phyloP scores from a whole-genome alignment of 768 basidiomycete species.

The Lactifluus volemus region DNA sequence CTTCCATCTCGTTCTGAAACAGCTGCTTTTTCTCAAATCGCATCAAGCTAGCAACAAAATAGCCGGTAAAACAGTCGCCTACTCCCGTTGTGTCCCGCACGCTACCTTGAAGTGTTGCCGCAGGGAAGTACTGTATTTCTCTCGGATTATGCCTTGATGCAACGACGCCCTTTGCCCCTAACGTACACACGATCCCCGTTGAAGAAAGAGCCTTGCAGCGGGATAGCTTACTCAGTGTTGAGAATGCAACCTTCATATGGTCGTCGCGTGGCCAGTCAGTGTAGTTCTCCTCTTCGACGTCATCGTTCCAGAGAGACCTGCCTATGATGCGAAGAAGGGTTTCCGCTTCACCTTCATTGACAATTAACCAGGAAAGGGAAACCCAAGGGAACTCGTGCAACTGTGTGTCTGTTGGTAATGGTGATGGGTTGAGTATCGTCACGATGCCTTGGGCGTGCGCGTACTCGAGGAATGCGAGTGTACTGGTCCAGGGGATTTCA shows the following conservation, averaged over 20 bases:
- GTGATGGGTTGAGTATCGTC: constrained; percentile 51
- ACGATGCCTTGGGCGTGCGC: constrained; percentile 14
- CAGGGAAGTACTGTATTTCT: constrained; percentile 35
- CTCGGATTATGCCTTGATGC: constrained; percentile 29
- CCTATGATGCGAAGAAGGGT: constrained; percentile 17
- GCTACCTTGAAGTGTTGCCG: constrained; percentile 34
- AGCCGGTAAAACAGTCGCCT: constrained; percentile 58
- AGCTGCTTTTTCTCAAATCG: constrained; percentile 23
- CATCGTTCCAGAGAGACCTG: background rate
- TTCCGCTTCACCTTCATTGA: constrained; percentile 46
- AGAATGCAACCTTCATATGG: constrained; percentile 20
- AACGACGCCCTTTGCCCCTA: constrained; percentile 44
- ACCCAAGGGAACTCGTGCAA: constrained; percentile 42
- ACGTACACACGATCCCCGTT: constrained; percentile 45
- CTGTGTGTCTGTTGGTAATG: constrained; percentile 36
- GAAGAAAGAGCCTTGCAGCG: constrained; percentile 22
- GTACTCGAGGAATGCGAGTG: constrained; percentile 29
- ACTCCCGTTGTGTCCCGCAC: constrained; percentile 50
- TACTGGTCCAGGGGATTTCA: constrained; percentile 42
- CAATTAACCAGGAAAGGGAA: constrained; percentile 44
- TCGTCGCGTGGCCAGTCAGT: constrained; percentile 8
- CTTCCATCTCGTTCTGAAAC: constrained; percentile 24
- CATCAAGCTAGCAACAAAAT: constrained; percentile 51
- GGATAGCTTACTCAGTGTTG: constrained; percentile 20
- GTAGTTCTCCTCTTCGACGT: background rate